Conservation (phyloP, 2,329 filamentous ascomycete species). For the Alternaria triticimaculans region DNA sequence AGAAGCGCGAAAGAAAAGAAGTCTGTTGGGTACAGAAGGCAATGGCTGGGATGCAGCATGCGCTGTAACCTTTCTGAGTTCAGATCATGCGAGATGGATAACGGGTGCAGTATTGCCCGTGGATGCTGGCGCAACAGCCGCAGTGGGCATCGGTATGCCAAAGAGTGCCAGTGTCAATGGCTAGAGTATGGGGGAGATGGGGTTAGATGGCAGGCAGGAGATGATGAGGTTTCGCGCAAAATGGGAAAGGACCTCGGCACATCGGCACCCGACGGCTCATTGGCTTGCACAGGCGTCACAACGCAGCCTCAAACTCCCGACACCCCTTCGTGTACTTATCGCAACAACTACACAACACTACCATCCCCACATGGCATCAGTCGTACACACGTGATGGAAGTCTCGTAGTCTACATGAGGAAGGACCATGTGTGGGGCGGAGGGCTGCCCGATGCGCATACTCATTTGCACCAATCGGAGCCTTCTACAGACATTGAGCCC, state of each 20-base stretch:
- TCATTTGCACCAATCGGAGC: constrained; percentile 21
- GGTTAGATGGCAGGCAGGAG: neutral
- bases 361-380: neutral
- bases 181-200: neutral
- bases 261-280: neutral
- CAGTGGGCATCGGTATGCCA: constrained; percentile 34
- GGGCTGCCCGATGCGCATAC: constrained; percentile 2
- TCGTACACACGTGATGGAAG: neutral
- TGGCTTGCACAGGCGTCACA: neutral
- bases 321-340: neutral
- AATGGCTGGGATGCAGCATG: constrained; percentile 62
- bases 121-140: constrained; percentile 41
- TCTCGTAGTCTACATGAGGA: neutral
- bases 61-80: constrained; percentile 60
- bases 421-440: constrained; percentile 1
- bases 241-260: neutral
- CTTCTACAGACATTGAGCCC: neutral
- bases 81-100: constrained; percentile 61
- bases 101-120: constrained; percentile 46
- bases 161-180: constrained; percentile 36
- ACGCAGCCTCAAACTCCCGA: neutral
- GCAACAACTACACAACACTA: neutral
- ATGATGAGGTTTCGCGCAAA: neutral
- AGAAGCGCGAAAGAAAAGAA: constrained; percentile 57
- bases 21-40: constrained; percentile 61